Percentiles rank a stretch among this genome's conserved stretches.
Evolutionary conservation across 805 yeast genomes (phyloP).

Genomic region (Saturnispora bothae): DNA sequence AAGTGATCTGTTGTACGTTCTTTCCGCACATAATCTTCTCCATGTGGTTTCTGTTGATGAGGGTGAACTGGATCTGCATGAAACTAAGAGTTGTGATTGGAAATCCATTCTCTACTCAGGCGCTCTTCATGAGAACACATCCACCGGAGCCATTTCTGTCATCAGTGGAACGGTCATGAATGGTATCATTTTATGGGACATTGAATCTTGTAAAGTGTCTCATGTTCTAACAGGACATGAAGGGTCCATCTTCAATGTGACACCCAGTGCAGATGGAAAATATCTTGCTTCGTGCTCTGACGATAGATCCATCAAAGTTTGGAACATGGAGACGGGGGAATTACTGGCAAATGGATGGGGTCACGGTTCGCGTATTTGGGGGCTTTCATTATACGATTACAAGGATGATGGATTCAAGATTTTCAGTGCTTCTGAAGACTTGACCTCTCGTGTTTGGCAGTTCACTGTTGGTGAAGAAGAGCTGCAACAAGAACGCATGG

Average conservation of each 20-base stretch:
- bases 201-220: conserved; percentile 30
- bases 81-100: conserved; percentile 43
- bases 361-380: conserved; percentile 92
- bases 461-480: conserved; percentile 24
- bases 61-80: conserved; percentile 18
- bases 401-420: conserved; percentile 23
- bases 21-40: conserved; percentile 75
- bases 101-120: conserved; percentile 87
- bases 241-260: conserved; percentile 84
- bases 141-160: conserved; percentile 32
- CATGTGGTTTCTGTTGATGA: conserved; percentile 26
- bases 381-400: conserved; percentile 42
- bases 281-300: conserved; percentile 79
- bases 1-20: conserved; percentile 32
- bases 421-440: conserved; percentile 77
- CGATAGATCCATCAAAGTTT: conserved; percentile 77
- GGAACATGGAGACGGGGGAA: conserved; percentile 49
- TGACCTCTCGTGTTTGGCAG: conserved; percentile 74
- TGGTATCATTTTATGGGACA: conserved; percentile 75
- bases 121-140: conserved; percentile 40
- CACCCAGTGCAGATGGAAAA: conserved; percentile 44
- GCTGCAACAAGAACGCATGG: conserved; percentile 35
- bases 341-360: conserved; percentile 87
- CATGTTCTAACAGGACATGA: conserved; percentile 66
- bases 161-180: conserved; percentile 93